Percentiles rank a stretch among this genome's conserved stretches.
These are phyloP conservation scores for Catharanthus roseus DNA, from an alignment of 257 asterid species.

Conservation along the genomic window DNA sequence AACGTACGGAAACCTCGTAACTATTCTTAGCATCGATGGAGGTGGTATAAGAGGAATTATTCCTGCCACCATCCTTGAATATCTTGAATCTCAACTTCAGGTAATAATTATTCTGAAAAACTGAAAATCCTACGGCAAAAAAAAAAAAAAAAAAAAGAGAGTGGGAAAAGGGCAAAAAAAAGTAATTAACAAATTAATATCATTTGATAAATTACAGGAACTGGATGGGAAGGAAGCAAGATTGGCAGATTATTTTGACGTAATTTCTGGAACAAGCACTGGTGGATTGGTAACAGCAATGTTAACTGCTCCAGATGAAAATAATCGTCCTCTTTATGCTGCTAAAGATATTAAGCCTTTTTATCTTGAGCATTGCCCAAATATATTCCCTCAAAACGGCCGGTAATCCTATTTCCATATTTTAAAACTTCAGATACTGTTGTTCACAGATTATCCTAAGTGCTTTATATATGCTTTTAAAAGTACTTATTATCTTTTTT, in stretches of 20 bases:
- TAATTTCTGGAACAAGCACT: constrained; percentile 58
- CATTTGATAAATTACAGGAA: no score
- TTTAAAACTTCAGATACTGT: no score
- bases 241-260: constrained; percentile 54
- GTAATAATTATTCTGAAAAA: constrained; percentile 10
- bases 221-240: constrained; percentile 53
- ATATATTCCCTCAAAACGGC: constrained; percentile 53
- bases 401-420: no score
- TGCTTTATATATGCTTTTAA: no score
- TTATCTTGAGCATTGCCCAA: constrained; percentile 50
- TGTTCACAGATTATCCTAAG: no score
- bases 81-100: constrained; percentile 45
- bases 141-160: no score
- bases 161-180: no score
- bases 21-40: constrained; percentile 50
- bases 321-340: constrained; percentile 47
- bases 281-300: constrained; percentile 54
- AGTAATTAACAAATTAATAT: no score
- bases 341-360: constrained; percentile 59
- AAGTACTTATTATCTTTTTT: no score
- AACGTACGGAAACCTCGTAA: constrained; percentile 33
- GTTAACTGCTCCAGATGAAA: constrained; percentile 42
- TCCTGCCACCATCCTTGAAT: constrained; percentile 36
- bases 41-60: constrained; percentile 55
- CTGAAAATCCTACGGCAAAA: no score